These are phyloP conservation scores for Phytophthora crassamura DNA, from an alignment of 352 stramenopile genomes.

Conservation along the genomic window DNA sequence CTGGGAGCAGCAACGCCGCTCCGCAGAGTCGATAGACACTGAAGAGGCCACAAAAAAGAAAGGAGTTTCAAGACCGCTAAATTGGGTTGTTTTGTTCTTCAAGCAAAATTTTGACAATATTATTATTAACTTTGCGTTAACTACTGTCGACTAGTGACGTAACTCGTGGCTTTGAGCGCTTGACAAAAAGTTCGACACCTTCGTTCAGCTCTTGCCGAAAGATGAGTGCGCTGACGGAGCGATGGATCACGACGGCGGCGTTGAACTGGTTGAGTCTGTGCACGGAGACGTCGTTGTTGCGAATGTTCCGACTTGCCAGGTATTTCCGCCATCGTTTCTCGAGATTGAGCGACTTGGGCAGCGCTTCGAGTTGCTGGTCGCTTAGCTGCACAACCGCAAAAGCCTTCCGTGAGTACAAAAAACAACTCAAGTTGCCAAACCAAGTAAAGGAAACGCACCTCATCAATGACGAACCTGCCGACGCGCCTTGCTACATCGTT, in stretches of 20 bases:
- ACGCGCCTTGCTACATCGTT: constrained; percentile 64
- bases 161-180: constrained; percentile 20
- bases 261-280: constrained; percentile 65
- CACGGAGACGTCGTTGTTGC: constrained; percentile 55
- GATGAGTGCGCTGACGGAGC: constrained; percentile 54
- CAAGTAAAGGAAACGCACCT: constrained; percentile 29
- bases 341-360: constrained; percentile 60
- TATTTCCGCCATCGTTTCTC: constrained; percentile 70
- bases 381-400: constrained; percentile 40
- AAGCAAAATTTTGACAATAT: background rate
- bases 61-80: constrained; percentile 17
- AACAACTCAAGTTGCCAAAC: background rate
- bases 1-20: background rate
- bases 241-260: constrained; percentile 51
- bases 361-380: constrained; percentile 52
- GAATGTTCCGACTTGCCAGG: constrained; percentile 53
- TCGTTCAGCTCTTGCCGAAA: constrained; percentile 60
- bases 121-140: background rate
- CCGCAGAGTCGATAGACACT: background rate
- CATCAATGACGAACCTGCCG: constrained; percentile 67
- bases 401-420: background rate
- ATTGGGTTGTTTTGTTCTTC: background rate
- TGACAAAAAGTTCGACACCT: constrained; percentile 47
- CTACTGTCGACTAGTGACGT: background rate
- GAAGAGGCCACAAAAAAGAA: background rate